These are phyloP conservation scores for Protomyces inouyei DNA, from an alignment of 1,139 yeast species.

Conservation along the genomic window DNA sequence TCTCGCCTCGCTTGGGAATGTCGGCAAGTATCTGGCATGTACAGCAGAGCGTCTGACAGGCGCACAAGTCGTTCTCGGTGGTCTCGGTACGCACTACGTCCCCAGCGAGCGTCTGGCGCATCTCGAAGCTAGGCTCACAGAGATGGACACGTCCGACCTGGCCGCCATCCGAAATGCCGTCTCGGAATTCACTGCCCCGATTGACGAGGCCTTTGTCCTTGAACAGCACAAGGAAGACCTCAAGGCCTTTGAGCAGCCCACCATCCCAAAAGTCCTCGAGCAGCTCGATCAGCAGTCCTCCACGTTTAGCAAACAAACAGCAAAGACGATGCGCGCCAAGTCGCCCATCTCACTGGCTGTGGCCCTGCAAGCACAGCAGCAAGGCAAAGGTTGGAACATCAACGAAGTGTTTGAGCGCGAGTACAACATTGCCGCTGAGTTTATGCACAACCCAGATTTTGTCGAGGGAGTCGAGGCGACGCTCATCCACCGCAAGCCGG, in stretches of 20 bases:
- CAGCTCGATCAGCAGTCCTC: slow-evolving; percentile 53
- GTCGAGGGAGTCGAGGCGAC: slow-evolving; percentile 72
- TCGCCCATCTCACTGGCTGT: slow-evolving; percentile 78
- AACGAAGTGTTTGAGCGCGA: slow-evolving; percentile 68
- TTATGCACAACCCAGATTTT: slow-evolving; percentile 62
- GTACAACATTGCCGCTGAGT: slow-evolving; percentile 68
- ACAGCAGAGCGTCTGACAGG: slow-evolving; percentile 80
- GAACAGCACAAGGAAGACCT: slow-evolving; percentile 6
- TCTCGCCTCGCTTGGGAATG: slow-evolving; percentile 70
- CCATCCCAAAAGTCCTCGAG: slow-evolving; percentile 59
- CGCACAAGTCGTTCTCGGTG: slow-evolving; percentile 67
- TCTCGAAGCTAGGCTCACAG: slow-evolving; percentile 49
- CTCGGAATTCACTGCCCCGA: slow-evolving; percentile 67
- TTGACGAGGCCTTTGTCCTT: slow-evolving; percentile 56
- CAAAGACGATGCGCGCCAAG: slow-evolving; percentile 52
- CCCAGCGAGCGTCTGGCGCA: slow-evolving; percentile 59
- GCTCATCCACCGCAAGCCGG: slow-evolving; percentile 43
- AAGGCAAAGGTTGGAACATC: slow-evolving; percentile 57
- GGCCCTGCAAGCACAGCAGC: slow-evolving; percentile 63
- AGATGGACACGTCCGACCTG: slow-evolving; percentile 41
- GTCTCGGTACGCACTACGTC: slow-evolving; percentile 87
- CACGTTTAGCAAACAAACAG: slow-evolving; percentile 61
- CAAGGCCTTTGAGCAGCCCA: slow-evolving; percentile 46
- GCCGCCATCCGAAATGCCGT: slow-evolving; percentile 56
- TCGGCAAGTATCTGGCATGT: slow-evolving; percentile 80